A percentile compares a stretch with the other conserved stretches of the same genome.
These are phyloP conservation scores for Leccinum uliginosum DNA, from an alignment of 768 basidiomycete genomes.

Conservation along the genomic window DNA sequence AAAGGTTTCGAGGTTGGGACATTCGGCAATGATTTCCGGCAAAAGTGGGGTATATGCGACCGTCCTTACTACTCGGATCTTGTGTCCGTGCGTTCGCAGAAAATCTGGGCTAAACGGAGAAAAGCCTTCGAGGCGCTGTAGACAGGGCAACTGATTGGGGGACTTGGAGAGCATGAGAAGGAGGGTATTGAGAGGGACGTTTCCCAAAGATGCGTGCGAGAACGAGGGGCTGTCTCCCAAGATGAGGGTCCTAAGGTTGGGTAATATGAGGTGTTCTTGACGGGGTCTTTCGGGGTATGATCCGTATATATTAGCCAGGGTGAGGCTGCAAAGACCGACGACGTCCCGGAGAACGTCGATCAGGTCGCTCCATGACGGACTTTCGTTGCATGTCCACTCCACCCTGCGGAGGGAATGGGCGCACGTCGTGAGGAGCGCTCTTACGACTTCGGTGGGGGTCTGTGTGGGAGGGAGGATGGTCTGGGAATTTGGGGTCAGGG, in stretches of 20 bases:
- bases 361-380: conserved; percentile 39
- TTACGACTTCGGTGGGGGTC: conserved; percentile 32
- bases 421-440: conserved; percentile 30
- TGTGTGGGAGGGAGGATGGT: conserved; percentile 20
- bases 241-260: conserved; percentile 38
- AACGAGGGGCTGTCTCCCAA: conserved; percentile 34
- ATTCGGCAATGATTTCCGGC: conserved; percentile 33
- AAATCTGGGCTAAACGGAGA: conserved; percentile 41
- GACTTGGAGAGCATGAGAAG: conserved; percentile 34
- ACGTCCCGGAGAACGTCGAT: conserved; percentile 32
- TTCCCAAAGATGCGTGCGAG: conserved; percentile 31
- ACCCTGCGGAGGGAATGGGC: conserved; percentile 36
- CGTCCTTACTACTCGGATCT: conserved; percentile 39
- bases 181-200: conserved; percentile 38
- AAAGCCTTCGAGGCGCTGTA: conserved; percentile 41
- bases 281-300: conserved; percentile 21
- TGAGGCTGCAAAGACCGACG: conserved; percentile 36
- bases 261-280: conserved; percentile 28
- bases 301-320: conserved; percentile 38
- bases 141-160: conserved; percentile 34
- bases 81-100: conserved; percentile 38
- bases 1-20: conserved; percentile 41
- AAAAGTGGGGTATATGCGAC: conserved; percentile 33
- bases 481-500: conserved; percentile 16
- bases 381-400: conserved; percentile 44